A percentile compares a stretch with the other conserved stretches of the same genome.
Evolutionary conservation across 2,329 filamentous ascomycete species (phyloP).

Genomic region (Pseudophaeomoniella oleicola): DNA sequence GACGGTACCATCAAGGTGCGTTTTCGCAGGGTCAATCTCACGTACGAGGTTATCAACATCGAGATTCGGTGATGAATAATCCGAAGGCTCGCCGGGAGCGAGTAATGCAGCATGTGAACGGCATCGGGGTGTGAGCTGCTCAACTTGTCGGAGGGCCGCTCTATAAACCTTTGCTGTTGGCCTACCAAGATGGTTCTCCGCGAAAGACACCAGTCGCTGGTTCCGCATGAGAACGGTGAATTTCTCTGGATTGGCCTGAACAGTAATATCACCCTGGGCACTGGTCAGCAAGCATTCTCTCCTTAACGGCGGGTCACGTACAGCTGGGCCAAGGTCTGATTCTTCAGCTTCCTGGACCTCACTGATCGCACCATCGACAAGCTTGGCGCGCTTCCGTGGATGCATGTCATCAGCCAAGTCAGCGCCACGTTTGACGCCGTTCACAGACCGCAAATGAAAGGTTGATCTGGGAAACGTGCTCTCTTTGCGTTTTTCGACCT

Average conservation of each 20-base stretch:
- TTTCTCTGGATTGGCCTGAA: conserved; percentile 8
- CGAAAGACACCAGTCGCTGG: conserved; percentile 4
- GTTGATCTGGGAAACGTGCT: background rate
- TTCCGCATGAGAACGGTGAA: conserved; percentile 6
- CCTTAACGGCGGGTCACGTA: conserved; percentile 2
- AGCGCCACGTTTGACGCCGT: conserved; percentile 5
- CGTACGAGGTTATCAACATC: background rate
- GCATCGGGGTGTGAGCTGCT: conserved; percentile 14
- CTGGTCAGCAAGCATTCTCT: conserved; percentile 2
- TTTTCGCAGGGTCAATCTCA: background rate
- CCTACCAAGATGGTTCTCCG: conserved; percentile 5
- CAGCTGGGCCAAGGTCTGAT: background rate
- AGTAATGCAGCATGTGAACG: background rate
- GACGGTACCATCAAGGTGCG: background rate
- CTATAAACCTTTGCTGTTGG: conserved; percentile 3
- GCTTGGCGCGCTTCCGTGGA: background rate
- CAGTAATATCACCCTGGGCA: conserved; percentile 4
- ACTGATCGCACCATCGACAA: background rate
- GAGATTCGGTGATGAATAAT: background rate
- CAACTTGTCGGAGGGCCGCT: conserved; percentile 27
- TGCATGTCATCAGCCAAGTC: background rate
- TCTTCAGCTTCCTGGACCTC: background rate
- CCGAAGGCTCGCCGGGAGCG: background rate
- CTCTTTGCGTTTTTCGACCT: conserved; percentile 34
- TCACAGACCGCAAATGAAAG: background rate